These are phyloP conservation scores for Geoglossum glabrum DNA, from an alignment of 495 filamentous ascomycete genomes.

Conservation along the genomic window DNA sequence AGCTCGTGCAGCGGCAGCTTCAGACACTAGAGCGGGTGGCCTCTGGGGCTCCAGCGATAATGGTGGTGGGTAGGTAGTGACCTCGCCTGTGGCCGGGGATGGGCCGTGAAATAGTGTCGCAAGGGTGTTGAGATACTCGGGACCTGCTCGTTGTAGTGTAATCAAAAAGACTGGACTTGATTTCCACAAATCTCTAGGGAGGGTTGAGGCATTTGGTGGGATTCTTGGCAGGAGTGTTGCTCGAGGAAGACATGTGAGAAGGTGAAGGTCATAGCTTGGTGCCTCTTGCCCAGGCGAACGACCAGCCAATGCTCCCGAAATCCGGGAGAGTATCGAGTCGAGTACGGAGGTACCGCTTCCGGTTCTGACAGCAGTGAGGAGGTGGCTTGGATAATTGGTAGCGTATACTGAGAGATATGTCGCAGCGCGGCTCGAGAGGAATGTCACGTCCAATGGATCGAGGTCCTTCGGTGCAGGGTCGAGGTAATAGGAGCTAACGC, in stretches of 20 bases:
- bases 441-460: conserved; percentile 30
- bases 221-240: conserved; percentile 29
- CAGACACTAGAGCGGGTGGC: conserved; percentile 16
- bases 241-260: conserved; percentile 38
- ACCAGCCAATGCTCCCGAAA: conserved; percentile 21
- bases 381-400: conserved; percentile 31
- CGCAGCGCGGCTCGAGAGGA: conserved; percentile 32
- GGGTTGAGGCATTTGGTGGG: background rate
- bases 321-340: conserved; percentile 26
- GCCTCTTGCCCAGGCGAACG: conserved; percentile 22
- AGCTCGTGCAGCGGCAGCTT: conserved; percentile 33
- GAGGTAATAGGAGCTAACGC: conserved; percentile 31
- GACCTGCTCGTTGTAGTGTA: conserved; percentile 27
- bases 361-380: conserved; percentile 21
- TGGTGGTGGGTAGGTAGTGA: conserved; percentile 18
- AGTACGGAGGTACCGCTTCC: background rate
- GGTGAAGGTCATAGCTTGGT: conserved; percentile 32
- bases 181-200: conserved; percentile 9
- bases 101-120: conserved; percentile 37
- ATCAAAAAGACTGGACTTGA: conserved; percentile 28
- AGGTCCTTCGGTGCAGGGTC: conserved; percentile 23
- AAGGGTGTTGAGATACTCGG: conserved; percentile 33
- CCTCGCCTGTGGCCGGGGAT: conserved; percentile 5
- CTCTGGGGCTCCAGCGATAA: conserved; percentile 17
- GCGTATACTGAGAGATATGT: conserved; percentile 38